A percentile compares a stretch with the other conserved stretches of the same genome.
phyloP scores from a whole-genome alignment of 2,329 filamentous ascomycete species.

The Karstenula rhodostoma region DNA sequence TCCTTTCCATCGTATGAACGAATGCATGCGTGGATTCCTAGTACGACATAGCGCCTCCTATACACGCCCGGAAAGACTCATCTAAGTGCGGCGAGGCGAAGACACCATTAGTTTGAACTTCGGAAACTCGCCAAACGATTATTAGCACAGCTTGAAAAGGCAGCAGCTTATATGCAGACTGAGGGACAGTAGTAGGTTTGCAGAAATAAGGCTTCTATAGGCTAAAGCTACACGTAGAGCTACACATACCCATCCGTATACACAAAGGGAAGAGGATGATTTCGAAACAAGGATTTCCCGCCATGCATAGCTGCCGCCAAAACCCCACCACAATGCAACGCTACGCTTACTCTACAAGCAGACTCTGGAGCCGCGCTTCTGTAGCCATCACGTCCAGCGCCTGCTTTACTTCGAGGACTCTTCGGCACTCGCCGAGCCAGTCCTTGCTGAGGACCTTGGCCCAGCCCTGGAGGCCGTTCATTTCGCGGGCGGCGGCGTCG shows the following conservation, averaged over 20 bases:
- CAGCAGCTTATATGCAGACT: too few species aligned
- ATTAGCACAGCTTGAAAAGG: too few species aligned
- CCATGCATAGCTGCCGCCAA: neutral
- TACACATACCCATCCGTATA: conserved; percentile 17
- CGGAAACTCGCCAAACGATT: too few species aligned
- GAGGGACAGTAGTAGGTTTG: neutral
- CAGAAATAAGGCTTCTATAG: conserved; percentile 18
- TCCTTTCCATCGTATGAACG: too few species aligned
- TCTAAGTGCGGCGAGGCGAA: too few species aligned
- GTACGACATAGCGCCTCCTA: too few species aligned
- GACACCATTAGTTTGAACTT: too few species aligned
- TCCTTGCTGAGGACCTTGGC: conserved; percentile 93
- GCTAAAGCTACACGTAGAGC: conserved; percentile 22
- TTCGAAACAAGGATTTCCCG: neutral
- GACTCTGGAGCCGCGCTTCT: conserved; percentile 86
- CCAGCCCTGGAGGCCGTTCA: conserved; percentile 93
- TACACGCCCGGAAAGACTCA: too few species aligned
- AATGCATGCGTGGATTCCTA: too few species aligned
- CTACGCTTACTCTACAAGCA: conserved; percentile 75
- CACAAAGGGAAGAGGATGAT: conserved; percentile 16
- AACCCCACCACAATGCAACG: conserved; percentile 2
- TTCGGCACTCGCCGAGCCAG: conserved; percentile 89
- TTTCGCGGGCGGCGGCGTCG: conserved; percentile 89
- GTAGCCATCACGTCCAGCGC: conserved; percentile 94
- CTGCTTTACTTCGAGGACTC: conserved; percentile 93